Evolutionary conservation across 192 early-diverging fungal species (phyloP), one percentile per base, ranked within the genome.

Genomic region (Podila minutissima): DNA sequence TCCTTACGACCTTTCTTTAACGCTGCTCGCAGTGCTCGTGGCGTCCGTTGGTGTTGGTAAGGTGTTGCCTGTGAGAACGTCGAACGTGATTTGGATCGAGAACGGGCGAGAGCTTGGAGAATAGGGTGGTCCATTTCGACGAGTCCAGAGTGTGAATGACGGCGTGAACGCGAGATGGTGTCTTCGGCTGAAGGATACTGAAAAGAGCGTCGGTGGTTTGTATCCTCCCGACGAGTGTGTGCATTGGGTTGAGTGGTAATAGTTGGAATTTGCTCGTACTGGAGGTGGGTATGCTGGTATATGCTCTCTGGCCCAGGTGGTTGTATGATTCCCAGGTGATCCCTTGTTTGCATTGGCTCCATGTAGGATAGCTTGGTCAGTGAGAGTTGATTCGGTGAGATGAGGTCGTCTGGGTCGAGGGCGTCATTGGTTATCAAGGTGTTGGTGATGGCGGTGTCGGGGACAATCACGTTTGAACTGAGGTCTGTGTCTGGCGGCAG

Each of bases 371-470:
- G 6, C 29, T 46, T 58, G 26, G 58, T 51, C 8, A 12, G 11
- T 26, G 22, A 63, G 35, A 24, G 58, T 4, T 66, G 59, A 8
- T 33, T 68, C 22, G 53, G 53, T 0, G 22, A 55, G n/a, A 11
- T n/a, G 48, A 59, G 49, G 29, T 29, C 12, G 15, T 51, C 31
- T 20, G 46, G 46, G 3, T 71, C 75, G 4, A 71, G 28, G 20
- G 75, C 48, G 17, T 77, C 64, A 58, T 68, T 68, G 2, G 75
- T 72, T 53, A 64, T 69, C 4, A 79, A 38, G 2, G 70, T 79
- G 10, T 64, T 79, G 37, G 69, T 79, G 64, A 79, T 79, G 59
- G 75, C 75, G 2, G 65, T 72, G 11, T 79, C 75, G 33, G 75
- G 70, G 26, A 79, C 69, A 31, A 79, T 41, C 28, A 79, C 60